These are phyloP conservation scores for Kurtzmaniella quercitrusa DNA, from an alignment of 1,139 yeast genomes.

Conservation along the genomic window DNA sequence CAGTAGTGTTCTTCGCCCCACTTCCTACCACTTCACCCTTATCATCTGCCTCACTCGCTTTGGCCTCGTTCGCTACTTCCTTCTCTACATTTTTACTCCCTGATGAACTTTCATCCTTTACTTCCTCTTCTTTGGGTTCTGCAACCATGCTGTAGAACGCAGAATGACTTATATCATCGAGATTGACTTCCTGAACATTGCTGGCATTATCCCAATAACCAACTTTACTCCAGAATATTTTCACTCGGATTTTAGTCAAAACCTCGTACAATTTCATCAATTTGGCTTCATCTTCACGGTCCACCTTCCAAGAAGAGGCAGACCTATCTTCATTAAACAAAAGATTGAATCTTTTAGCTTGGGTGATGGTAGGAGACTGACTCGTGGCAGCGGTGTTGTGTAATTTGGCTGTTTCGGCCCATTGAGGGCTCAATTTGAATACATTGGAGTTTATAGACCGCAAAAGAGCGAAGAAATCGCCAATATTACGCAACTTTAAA, in stretches of 20 bases:
- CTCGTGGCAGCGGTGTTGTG: neutral
- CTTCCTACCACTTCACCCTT: no score
- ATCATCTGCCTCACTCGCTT: no score
- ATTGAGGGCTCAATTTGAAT: conserved; percentile 26
- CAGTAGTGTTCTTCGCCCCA: no score
- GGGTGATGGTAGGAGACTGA: conserved; percentile 4
- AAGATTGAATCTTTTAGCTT: conserved; percentile 6
- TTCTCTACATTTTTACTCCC: neutral
- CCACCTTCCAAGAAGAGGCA: conserved; percentile 1
- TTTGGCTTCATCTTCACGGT: conserved; percentile 6
- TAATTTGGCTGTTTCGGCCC: neutral
- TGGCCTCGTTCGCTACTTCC: conserved; percentile 3
- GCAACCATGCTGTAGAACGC: conserved; percentile 13
- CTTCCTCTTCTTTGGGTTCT: neutral
- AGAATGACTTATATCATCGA: conserved; percentile 24
- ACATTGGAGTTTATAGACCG: conserved; percentile 56
- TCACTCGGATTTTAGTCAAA: conserved; percentile 30
- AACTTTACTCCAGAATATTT: conserved; percentile 77
- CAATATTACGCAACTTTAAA: conserved; percentile 68
- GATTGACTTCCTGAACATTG: conserved; percentile 25
- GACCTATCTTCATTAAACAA: conserved; percentile 1
- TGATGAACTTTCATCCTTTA: neutral
- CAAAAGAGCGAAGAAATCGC: conserved; percentile 74
- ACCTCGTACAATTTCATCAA: conserved; percentile 6
- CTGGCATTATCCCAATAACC: conserved; percentile 58